Conservation (phyloP, 1,139 yeast species). For the Suhomyces coccinellae region DNA sequence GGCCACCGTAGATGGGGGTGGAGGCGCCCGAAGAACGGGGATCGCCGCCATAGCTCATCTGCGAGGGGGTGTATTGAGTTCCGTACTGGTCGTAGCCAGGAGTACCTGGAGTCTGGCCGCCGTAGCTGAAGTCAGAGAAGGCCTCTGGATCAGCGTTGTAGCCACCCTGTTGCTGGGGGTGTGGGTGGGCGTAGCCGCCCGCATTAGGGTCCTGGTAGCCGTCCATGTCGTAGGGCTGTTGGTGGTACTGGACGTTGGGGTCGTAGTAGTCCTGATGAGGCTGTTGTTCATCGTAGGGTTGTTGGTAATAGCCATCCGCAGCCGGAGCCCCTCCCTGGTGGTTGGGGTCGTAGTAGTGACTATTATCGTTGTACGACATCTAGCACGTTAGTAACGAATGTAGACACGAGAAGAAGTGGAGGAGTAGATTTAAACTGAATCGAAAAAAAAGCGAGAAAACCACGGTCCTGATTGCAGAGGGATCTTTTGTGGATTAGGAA, state of each 20-base stretch:
- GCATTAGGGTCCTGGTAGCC: slow-evolving; percentile 41
- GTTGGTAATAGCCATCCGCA: slow-evolving; percentile 50
- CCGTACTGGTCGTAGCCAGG: slow-evolving; percentile 76
- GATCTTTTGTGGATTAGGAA: slow-evolving; percentile 7
- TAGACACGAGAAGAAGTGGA: slow-evolving; percentile 9
- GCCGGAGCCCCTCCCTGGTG: slow-evolving; percentile 35
- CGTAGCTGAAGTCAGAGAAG: slow-evolving; percentile 71
- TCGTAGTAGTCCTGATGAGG: slow-evolving; percentile 41
- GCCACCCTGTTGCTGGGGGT: slow-evolving; percentile 38
- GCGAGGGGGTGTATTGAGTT: slow-evolving; percentile 78
- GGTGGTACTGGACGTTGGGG: slow-evolving; percentile 55
- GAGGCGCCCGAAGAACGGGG: slow-evolving; percentile 92
- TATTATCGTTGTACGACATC: slow-evolving; percentile 56
- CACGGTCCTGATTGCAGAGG: slow-evolving; percentile 12
- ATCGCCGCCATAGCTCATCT: slow-evolving; percentile 74
- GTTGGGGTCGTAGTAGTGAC: slow-evolving; percentile 49
- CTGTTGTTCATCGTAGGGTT: slow-evolving; percentile 37
- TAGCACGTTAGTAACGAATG: slow-evolving; percentile 14
- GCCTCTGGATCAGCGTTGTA: slow-evolving; percentile 69
- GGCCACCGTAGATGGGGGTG: slow-evolving; percentile 85
- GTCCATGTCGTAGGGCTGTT: slow-evolving; percentile 50
- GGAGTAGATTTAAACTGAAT: slow-evolving; percentile 5
- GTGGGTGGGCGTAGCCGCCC: slow-evolving; percentile 27
- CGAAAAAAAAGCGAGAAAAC: slow-evolving; percentile 11
- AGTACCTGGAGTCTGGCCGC: slow-evolving; percentile 65